A percentile compares a stretch with the other conserved stretches of the same genome.
These are phyloP conservation scores for Solanum hybrid DNA, from an alignment of 305 asterid genomes.

Conservation along the genomic window DNA sequence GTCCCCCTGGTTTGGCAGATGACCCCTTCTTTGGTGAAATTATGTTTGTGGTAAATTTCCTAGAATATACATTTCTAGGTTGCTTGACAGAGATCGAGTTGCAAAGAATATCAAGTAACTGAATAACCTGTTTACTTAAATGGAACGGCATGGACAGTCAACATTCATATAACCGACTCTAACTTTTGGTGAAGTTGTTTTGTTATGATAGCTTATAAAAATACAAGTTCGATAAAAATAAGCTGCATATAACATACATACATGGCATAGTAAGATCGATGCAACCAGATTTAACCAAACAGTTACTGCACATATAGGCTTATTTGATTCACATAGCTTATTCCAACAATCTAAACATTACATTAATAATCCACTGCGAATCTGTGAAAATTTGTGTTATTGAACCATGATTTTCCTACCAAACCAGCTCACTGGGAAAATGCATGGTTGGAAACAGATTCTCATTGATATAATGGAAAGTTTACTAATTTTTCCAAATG, in stretches of 20 bases:
- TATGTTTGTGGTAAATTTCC: neutral
- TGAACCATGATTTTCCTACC: neutral
- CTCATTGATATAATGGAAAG: too few species aligned
- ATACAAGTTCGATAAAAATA: too few species aligned
- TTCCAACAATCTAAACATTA: neutral
- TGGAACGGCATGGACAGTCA: neutral
- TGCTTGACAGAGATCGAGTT: neutral
- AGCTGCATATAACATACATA: too few species aligned
- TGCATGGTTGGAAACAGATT: neutral
- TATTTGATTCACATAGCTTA: neutral
- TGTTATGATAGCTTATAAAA: neutral
- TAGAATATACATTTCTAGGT: neutral
- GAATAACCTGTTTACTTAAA: neutral
- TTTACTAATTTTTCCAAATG: neutral
- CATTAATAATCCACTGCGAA: neutral
- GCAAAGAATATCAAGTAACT: neutral
- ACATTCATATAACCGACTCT: neutral
- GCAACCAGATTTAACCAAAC: neutral
- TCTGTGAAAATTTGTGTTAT: neutral
- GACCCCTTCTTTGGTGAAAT: neutral
- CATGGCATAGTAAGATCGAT: neutral
- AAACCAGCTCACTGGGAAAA: neutral
- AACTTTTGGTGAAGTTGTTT: neutral
- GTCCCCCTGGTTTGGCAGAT: constrained; percentile 1
- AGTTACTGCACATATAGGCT: neutral